These are phyloP conservation scores for Colletotrichum siamense DNA, from an alignment of 2,329 filamentous ascomycete genomes.

Conservation along the genomic window DNA sequence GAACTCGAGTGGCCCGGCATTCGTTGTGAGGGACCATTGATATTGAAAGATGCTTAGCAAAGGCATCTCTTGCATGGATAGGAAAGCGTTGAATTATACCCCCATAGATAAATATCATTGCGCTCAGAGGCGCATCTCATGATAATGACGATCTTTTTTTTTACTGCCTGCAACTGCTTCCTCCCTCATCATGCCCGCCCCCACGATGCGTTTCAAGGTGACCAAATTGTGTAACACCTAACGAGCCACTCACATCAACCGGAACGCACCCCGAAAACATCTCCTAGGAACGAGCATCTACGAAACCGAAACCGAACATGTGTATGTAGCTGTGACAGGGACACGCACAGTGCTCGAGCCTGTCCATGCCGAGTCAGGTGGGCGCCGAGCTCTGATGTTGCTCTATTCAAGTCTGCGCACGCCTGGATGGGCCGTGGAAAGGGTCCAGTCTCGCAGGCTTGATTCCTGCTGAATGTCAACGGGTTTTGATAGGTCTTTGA, in stretches of 20 bases:
- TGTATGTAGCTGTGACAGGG: neutral
- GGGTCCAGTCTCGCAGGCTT: neutral
- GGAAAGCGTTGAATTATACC: conserved; percentile 2
- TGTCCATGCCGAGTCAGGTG: neutral
- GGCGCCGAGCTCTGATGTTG: neutral
- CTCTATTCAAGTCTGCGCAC: neutral
- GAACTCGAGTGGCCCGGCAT: neutral
- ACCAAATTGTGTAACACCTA: neutral
- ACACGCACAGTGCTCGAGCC: neutral
- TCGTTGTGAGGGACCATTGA: neutral
- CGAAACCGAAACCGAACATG: neutral
- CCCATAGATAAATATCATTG: neutral
- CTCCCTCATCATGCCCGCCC: neutral
- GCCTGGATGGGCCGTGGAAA: neutral
- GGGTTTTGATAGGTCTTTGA: neutral
- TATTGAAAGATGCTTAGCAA: neutral
- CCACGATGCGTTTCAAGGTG: neutral
- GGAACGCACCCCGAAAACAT: neutral
- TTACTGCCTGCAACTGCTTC: neutral
- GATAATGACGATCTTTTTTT: neutral
- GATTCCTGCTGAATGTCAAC: neutral
- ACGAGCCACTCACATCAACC: neutral
- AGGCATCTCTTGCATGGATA: neutral
- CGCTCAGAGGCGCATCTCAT: neutral
- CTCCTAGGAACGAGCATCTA: neutral